Base-by-base conservation (phyloP, 2,329 filamentous ascomycete genomes). In the Diaporthe ampelina region DNA sequence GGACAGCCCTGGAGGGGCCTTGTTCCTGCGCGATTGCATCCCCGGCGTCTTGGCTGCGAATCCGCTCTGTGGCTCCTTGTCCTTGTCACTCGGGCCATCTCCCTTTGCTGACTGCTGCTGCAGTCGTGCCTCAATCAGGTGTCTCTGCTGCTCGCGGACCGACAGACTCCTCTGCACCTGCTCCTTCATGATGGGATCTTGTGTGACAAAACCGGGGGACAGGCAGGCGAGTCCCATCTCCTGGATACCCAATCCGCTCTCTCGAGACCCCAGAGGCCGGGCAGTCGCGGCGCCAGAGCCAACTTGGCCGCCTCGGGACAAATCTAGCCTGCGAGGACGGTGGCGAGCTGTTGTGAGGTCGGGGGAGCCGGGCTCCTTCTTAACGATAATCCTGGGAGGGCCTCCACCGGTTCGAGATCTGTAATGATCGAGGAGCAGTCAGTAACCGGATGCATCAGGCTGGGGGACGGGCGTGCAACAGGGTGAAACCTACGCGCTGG, bases 171-270 rank as follows among this genome's bases (percentile, higher is more conserved):
- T 92, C 84, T 98, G 95, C 70, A 99, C 87, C 83, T 98, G 95
- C 84, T 98, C 95, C 81, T 97, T 93, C 95, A 98, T 97, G 26
- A 94, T 90, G n/a, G 97, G 96, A 83, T 99, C 95, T 79, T 98
- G 94, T 21, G 97, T 98, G 78, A 97, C 92, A 80, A 99, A 98
- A 71, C 97, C 97, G 0, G 97, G 97, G 2, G 97, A 98, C 72
- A 99, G 88, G 80, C 97, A 99, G 56, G 96, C 96, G 73, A 98
- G 89, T 74, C 97, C 97, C 35, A 98, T 94, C 83, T 98, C 95
- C 79, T 97, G 95, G 81, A 98, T 96, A 56, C 90, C 94, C 50
- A 97, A 86, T 29, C 92, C 89, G 74, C 73, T 72, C 29, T 97
- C 94, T 78, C 94, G 91, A 32, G 92, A 93, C 11, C 94, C 97